These are phyloP conservation scores for Calonectria montana DNA, from an alignment of 2,329 filamentous ascomycete genomes.

Conservation along the genomic window DNA sequence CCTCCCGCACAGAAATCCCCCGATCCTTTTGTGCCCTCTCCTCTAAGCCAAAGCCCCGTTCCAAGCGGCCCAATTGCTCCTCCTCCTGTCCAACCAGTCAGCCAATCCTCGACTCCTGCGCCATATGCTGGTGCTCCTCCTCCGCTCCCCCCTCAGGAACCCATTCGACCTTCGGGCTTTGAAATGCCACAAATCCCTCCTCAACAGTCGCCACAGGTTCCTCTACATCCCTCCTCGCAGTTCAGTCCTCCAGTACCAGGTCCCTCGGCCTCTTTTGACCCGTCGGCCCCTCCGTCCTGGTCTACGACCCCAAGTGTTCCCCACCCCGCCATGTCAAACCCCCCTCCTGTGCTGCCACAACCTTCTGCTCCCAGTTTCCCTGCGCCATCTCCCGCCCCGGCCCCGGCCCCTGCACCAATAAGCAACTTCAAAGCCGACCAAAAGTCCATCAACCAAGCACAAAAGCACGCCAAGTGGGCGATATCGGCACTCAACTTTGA, in stretches of 20 bases:
- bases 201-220: slow-evolving; percentile 44
- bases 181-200: slow-evolving; percentile 38
- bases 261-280: slow-evolving; percentile 28
- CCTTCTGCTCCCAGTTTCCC: slow-evolving; percentile 27
- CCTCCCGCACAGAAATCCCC: slow-evolving; percentile 23
- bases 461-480: slow-evolving; percentile 97
- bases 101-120: slow-evolving; percentile 11
- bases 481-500: slow-evolving; percentile 98
- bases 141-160: slow-evolving; percentile 19
- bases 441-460: slow-evolving; percentile 80
- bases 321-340: slow-evolving; percentile 31
- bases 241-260: slow-evolving; percentile 34
- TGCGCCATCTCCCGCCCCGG: slow-evolving; percentile 25
- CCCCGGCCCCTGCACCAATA: slow-evolving; percentile 21
- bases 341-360: slow-evolving; percentile 35
- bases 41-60: slow-evolving; percentile 46
- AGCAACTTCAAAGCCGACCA: slow-evolving; percentile 37
- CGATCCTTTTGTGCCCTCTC: slow-evolving; percentile 49
- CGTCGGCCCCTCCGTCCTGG: slow-evolving; percentile 38
- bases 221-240: slow-evolving; percentile 39
- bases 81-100: slow-evolving; percentile 23
- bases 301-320: slow-evolving; percentile 35
- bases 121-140: slow-evolving; percentile 2
- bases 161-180: slow-evolving; percentile 25
- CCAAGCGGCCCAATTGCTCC: slow-evolving; percentile 35